Base-by-base conservation (phyloP, 805 yeast genomes). In the Kodamaea leandrae region DNA sequence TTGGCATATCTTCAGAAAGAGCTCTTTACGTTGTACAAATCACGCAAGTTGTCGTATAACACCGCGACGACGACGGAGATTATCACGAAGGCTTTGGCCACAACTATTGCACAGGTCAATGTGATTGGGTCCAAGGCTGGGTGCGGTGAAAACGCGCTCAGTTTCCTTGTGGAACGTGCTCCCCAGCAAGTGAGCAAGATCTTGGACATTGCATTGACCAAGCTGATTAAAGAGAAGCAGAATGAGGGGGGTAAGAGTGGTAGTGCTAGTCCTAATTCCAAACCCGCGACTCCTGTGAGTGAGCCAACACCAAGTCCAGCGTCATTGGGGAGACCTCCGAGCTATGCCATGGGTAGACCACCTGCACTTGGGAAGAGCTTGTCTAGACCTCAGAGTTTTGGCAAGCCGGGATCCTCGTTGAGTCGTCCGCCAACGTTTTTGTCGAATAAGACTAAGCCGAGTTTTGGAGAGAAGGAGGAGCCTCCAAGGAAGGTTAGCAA, bases 91-190 rank as follows among this genome's bases (percentile, higher is more conserved):
- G 96, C 96, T 1, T 71, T 90, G 50, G 96, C 96, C 2, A 85
- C 90, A 69, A 91, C 96, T 0, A 88, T 90, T 47, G 91, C 95
- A 8, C 93, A 86, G 58, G 91, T 86, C 7, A 83, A 85, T 44
- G 90, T 82, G 50, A 90, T 90, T 6, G 96, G 96, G 0, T 86
- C 89, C 52, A 82, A 81, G 51, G 86, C 84, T 26, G 90, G 93
- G 13, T 82, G 86, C 44, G 79, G 81, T 1, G 86, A 88, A 15
- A 84, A 85, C 52, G 90, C 93, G 4, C 66, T 86, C 46, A 80
- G 85, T 10, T 83, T 86, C 23, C 71, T 83, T 54, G 86, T 85
- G 53, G 91, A 86, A 43, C 82, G 80, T 48, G 86, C 86, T 39
- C 95, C 95, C 2, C 83, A 80, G 45, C 90, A 85, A 58, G 77